Percentiles rank a stretch among this genome's conserved stretches.
Conservation (phyloP, 1,139 yeast species). For the Candida frijolesensis region DNA sequence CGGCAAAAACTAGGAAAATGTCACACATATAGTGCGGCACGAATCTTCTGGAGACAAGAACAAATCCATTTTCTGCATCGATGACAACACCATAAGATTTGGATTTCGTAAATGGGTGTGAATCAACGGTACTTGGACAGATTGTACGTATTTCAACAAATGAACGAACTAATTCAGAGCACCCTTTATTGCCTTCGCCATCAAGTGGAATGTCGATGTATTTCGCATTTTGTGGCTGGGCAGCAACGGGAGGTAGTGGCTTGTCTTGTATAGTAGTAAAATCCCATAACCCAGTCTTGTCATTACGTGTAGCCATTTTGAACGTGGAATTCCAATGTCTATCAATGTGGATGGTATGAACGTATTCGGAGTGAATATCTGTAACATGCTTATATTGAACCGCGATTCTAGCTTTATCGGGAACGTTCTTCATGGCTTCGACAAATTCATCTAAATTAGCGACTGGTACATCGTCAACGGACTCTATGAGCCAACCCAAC, state of each 20-base stretch:
- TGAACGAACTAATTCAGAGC: constrained; percentile 52
- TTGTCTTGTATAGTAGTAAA: constrained; percentile 65
- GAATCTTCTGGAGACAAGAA: constrained; percentile 72
- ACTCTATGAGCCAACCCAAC: constrained; percentile 72
- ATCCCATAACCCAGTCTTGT: constrained; percentile 86
- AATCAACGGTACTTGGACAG: constrained; percentile 73
- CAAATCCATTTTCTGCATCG: constrained; percentile 79
- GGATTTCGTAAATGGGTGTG: constrained; percentile 63
- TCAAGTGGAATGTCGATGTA: constrained; percentile 71
- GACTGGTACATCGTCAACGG: constrained; percentile 74
- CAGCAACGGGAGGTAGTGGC: constrained; percentile 54
- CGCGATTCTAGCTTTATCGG: constrained; percentile 75
- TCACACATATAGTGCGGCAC: constrained; percentile 89
- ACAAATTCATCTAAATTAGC: constrained; percentile 74
- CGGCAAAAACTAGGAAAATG: constrained; percentile 78
- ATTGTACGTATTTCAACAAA: constrained; percentile 71
- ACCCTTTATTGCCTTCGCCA: constrained; percentile 44
- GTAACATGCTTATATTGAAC: constrained; percentile 76
- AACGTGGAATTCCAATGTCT: constrained; percentile 84
- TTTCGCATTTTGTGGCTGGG: constrained; percentile 61
- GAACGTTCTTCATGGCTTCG: constrained; percentile 74
- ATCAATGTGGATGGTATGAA: constrained; percentile 68
- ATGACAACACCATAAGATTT: constrained; percentile 78
- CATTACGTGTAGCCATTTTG: constrained; percentile 76
- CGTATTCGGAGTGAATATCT: constrained; percentile 74